Conservation (phyloP, 2,329 filamentous ascomycete genomes). For the Aspergillus sp. region DNA sequence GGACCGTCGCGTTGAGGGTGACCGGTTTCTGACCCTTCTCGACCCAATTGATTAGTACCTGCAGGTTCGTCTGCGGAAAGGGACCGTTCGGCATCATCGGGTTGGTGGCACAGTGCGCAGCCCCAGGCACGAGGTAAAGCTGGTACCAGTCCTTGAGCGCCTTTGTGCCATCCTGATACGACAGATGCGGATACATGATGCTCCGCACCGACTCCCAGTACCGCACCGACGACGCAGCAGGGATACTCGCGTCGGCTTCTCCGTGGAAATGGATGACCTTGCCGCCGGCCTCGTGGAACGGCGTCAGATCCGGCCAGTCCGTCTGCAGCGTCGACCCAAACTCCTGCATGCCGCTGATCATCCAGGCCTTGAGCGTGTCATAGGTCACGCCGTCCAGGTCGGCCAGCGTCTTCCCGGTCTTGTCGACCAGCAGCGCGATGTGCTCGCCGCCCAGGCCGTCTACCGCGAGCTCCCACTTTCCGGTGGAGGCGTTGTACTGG, state of each 20-base stretch:
- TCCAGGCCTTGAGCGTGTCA: constrained; percentile 57
- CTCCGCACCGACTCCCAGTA: constrained; percentile 56
- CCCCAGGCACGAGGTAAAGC: constrained; percentile 55
- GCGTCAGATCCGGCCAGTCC: constrained; percentile 52
- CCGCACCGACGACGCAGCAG: constrained; percentile 53
- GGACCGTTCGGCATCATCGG: constrained; percentile 42
- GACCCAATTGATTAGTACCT: constrained; percentile 53
- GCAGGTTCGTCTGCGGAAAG: constrained; percentile 48
- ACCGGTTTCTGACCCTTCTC: constrained; percentile 49
- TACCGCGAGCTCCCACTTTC: constrained; percentile 31
- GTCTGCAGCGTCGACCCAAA: constrained; percentile 56
- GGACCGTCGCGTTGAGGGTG: constrained; percentile 43
- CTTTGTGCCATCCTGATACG: constrained; percentile 38
- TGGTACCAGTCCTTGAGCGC: constrained; percentile 55
- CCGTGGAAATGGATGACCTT: constrained; percentile 61
- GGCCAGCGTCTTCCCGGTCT: constrained; percentile 33
- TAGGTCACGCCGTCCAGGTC: constrained; percentile 52
- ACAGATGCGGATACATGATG: constrained; percentile 48
- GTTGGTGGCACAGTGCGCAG: constrained; percentile 52
- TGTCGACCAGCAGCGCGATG: constrained; percentile 29
- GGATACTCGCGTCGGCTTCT: constrained; percentile 55
- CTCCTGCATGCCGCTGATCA: constrained; percentile 48
- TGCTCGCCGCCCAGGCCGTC: constrained; percentile 40
- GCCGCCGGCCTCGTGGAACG: constrained; percentile 51
- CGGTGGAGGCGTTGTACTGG: constrained; percentile 23